phyloP scores from a whole-genome alignment of 768 basidiomycete species.

The Trametes sanguinea region DNA sequence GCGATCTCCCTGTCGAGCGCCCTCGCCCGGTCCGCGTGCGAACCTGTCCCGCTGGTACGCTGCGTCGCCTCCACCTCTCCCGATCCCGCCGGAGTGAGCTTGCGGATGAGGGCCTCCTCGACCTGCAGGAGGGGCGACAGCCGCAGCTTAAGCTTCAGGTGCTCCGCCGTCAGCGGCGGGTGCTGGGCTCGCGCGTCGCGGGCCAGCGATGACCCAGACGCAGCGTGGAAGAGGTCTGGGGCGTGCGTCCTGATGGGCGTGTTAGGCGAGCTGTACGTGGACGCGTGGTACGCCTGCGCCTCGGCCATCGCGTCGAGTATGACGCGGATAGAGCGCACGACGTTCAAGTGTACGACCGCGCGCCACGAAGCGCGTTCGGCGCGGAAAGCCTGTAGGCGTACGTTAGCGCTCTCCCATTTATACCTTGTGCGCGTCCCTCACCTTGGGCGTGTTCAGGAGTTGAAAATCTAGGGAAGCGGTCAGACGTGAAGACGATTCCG shows the following conservation, averaged over 20 bases:
- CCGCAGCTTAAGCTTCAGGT: slow-evolving; percentile 37
- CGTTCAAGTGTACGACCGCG: slow-evolving; percentile 68
- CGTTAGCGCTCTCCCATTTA: background rate
- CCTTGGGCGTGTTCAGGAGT: slow-evolving; percentile 58
- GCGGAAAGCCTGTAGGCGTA: slow-evolving; percentile 49
- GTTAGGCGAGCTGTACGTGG: slow-evolving; percentile 21
- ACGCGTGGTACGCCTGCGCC: slow-evolving; percentile 28
- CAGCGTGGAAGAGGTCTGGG: slow-evolving; percentile 15
- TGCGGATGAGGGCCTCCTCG: slow-evolving; percentile 38
- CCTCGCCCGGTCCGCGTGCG: slow-evolving; percentile 18
- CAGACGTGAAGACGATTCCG: background rate
- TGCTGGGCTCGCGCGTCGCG: background rate
- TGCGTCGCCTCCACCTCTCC: slow-evolving; percentile 32
- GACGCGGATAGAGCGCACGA: slow-evolving; percentile 44
- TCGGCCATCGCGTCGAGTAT: slow-evolving; percentile 42
- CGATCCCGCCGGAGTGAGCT: slow-evolving; percentile 31
- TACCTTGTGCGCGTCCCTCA: background rate
- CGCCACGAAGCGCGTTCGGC: slow-evolving; percentile 80
- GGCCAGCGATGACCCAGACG: slow-evolving; percentile 13
- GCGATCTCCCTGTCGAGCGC: slow-evolving; percentile 31
- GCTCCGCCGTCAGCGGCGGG: slow-evolving; percentile 30
- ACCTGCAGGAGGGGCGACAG: slow-evolving; percentile 40
- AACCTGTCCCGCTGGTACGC: slow-evolving; percentile 8
- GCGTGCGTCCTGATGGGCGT: slow-evolving; percentile 14
- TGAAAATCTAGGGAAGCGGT: slow-evolving; percentile 58